Evolutionary conservation across 164 flowering plant species (phyloP).

Genomic region (Santalum album): DNA sequence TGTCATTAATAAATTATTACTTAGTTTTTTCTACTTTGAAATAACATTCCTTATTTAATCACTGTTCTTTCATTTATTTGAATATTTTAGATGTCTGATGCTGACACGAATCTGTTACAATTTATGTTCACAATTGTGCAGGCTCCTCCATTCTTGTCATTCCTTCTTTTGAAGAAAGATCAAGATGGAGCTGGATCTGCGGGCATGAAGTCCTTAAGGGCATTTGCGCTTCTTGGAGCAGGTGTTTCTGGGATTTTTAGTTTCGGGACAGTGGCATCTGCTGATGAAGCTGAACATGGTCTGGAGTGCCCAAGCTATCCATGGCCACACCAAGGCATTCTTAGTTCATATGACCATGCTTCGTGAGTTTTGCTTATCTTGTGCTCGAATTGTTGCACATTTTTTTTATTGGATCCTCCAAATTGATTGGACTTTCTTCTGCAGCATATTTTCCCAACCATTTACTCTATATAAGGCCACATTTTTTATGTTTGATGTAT

Average conservation of each 20-base stretch:
- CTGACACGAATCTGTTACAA: too few species aligned
- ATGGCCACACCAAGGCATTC: constrained; percentile 94
- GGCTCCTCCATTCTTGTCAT: constrained; percentile 50
- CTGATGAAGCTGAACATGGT: constrained; percentile 98
- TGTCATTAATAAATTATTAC: too few species aligned
- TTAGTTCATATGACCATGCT: constrained; percentile 91
- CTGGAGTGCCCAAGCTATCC: constrained; percentile 66
- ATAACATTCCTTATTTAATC: too few species aligned
- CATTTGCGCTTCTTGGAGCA: constrained; percentile 74
- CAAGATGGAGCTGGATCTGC: constrained; percentile 45
- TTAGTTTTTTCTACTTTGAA: too few species aligned
- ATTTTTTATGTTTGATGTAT: too few species aligned
- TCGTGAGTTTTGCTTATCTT: constrained; percentile 48
- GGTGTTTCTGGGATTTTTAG: constrained; percentile 73
- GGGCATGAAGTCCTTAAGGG: constrained; percentile 50
- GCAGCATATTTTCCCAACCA: too few species aligned
- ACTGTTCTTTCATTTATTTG: too few species aligned
- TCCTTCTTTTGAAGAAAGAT: constrained; percentile 41
- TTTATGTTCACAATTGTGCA: constrained; percentile 23
- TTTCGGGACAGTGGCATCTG: constrained; percentile 62
- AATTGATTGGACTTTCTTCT: too few species aligned
- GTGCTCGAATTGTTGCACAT: background rate
- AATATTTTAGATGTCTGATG: too few species aligned
- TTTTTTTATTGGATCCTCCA: background rate
- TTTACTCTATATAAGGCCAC: too few species aligned